Evolutionary conservation across 768 basidiomycete genomes (phyloP).

Genomic region (Mycena olivaceomarginata): DNA sequence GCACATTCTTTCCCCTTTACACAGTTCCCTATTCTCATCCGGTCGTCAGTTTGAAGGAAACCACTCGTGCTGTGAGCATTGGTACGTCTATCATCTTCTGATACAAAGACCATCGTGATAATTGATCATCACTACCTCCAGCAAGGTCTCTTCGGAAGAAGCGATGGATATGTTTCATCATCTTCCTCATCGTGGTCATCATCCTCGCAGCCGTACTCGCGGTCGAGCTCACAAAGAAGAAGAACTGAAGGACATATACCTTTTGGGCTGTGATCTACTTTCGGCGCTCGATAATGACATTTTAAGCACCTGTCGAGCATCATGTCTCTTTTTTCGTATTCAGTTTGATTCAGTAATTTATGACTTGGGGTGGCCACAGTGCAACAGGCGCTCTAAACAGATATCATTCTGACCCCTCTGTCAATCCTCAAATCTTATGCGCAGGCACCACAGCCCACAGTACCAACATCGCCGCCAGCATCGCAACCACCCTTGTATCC

Average conservation of each 20-base stretch:
- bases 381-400: background rate
- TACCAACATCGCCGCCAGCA: conserved; percentile 64
- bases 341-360: background rate
- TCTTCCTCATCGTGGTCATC: conserved; percentile 71
- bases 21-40: background rate
- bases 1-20: conserved; percentile 45
- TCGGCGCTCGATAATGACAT: background rate
- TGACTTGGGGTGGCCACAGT: background rate
- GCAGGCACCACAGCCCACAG: conserved; percentile 63
- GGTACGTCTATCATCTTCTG: background rate
- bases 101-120: conserved; percentile 63
- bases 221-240: conserved; percentile 57
- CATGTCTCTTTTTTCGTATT: background rate
- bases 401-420: background rate
- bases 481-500: conserved; percentile 54
- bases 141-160: conserved; percentile 85
- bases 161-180: conserved; percentile 91
- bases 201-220: conserved; percentile 79
- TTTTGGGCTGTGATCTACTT: background rate
- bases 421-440: background rate
- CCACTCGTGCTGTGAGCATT: background rate
- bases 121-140: conserved; percentile 51
- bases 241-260: background rate
- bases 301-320: no score
- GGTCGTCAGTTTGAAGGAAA: background rate